Base-by-base conservation (phyloP, 768 basidiomycete species). In the Ramaria rubella region DNA sequence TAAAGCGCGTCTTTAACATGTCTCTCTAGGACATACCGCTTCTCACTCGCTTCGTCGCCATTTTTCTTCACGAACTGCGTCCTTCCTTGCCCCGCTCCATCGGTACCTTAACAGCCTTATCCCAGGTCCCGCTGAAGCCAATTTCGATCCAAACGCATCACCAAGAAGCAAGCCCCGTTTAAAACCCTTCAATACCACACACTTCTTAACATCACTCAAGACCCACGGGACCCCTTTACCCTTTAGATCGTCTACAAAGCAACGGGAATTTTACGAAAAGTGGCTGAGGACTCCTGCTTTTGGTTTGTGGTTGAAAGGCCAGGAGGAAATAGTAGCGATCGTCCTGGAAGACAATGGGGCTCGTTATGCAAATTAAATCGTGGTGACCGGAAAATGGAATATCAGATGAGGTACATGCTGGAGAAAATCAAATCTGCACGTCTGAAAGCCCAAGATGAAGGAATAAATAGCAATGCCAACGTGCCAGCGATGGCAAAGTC, bases 61-160 rank as follows among this genome's bases (percentile, higher is more conserved):
- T 65, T 92, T 98, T 67, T 83, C 83, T 52, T 81, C 87, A 38
- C 79, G 94, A 44, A 92, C 95, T 1, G 88, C 86, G 19, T 86
- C 86, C 53, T 77, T 98, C 59, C 80, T 97, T 21, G 85, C 90
- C 2, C 95, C 95, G 0, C 78, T 98, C 4, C 86, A 94, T 62
- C 82, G 94, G 61, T 97, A 97, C 74, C 83, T 97, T 40, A 87
- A 89, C 58, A 86, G 86, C 1, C 78, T 94, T 48, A 90, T 94
- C 68, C 90, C 90, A 57, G 78, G 82, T 19, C 85, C 82, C 5
- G 69, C 74, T 7, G 82, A 84, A 62, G 63, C 19, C 56, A n/a
- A 60, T 58, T 30, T 60, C 59, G 72, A 79, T 42, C 67, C 70
- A 5, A 61, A 65, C 30, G 67, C 78, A 30, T 63, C 73, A 15